Percentiles rank a stretch among this genome's conserved stretches.
Evolutionary conservation across 2,329 filamentous ascomycete genomes (phyloP).

Genomic region (Trichoderma afroharzianum): DNA sequence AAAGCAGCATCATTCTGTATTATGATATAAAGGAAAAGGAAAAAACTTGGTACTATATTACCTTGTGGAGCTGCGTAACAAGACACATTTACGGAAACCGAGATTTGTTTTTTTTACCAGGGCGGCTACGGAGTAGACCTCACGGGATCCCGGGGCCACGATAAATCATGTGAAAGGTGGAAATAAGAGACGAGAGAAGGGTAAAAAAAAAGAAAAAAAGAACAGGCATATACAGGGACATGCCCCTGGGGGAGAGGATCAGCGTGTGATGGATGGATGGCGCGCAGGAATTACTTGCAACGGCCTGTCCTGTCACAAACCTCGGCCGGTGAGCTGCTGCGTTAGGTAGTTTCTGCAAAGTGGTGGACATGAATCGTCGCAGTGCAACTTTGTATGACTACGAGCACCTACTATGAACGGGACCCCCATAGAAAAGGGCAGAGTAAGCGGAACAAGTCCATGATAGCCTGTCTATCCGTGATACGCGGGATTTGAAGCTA

Average conservation of each 20-base stretch:
- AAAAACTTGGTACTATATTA: background rate
- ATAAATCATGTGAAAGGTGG: background rate
- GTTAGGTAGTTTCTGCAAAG: background rate
- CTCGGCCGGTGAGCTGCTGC: background rate
- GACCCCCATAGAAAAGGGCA: background rate
- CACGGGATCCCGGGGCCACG: background rate
- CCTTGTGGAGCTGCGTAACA: background rate
- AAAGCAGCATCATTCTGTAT: background rate
- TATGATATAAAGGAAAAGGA: background rate
- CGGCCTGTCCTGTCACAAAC: background rate
- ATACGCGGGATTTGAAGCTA: background rate
- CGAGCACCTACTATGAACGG: background rate
- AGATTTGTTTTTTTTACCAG: background rate
- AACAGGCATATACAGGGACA: background rate
- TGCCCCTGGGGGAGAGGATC: background rate
- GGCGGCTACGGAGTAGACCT: background rate
- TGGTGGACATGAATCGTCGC: background rate
- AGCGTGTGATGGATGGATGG: background rate
- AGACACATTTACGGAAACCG: background rate
- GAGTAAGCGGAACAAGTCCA: background rate
- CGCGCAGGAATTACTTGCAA: background rate
- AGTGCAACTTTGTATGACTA: background rate
- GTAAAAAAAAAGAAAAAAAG: background rate
- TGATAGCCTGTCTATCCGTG: background rate
- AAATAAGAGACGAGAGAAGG: background rate